Percentiles rank a stretch among this genome's conserved stretches.
These are phyloP conservation scores for Penicillium oxalicum DNA, from an alignment of 2,329 filamentous ascomycete genomes.

Conservation along the genomic window DNA sequence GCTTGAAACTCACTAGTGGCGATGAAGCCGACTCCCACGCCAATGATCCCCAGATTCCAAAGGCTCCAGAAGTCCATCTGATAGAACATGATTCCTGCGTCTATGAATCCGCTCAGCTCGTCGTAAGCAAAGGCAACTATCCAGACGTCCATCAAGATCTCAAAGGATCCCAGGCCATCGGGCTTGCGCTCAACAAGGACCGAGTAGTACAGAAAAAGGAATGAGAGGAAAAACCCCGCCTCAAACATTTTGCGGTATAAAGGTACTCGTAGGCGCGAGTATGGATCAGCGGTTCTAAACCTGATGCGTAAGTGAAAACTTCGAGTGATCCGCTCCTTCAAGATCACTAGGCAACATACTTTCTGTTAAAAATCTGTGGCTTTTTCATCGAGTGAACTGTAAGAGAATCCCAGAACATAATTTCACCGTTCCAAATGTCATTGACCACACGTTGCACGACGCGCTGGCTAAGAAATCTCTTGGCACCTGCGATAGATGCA, in stretches of 20 bases:
- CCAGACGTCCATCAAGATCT: slow-evolving; percentile 76
- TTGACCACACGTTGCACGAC: slow-evolving; percentile 78
- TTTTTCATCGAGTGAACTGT: slow-evolving; percentile 67
- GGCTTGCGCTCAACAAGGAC: slow-evolving; percentile 71
- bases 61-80: slow-evolving; percentile 76
- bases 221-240: slow-evolving; percentile 70
- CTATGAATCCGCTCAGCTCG: slow-evolving; percentile 74
- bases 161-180: slow-evolving; percentile 58
- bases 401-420: slow-evolving; percentile 80
- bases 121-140: slow-evolving; percentile 84
- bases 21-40: slow-evolving; percentile 65
- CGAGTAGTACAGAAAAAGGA: slow-evolving; percentile 77
- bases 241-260: slow-evolving; percentile 82
- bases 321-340: neutral
- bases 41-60: slow-evolving; percentile 68
- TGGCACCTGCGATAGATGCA: slow-evolving; percentile 71
- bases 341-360: slow-evolving; percentile 21
- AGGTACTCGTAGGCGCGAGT: slow-evolving; percentile 70
- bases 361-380: slow-evolving; percentile 66
- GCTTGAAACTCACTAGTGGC: slow-evolving; percentile 56
- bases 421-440: slow-evolving; percentile 79
- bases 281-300: slow-evolving; percentile 58
- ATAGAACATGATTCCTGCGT: slow-evolving; percentile 83
- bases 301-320: slow-evolving; percentile 18
- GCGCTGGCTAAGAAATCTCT: slow-evolving; percentile 75